These are phyloP conservation scores for Lizonia empirigonia DNA, from an alignment of 2,329 filamentous ascomycete genomes.

Conservation along the genomic window DNA sequence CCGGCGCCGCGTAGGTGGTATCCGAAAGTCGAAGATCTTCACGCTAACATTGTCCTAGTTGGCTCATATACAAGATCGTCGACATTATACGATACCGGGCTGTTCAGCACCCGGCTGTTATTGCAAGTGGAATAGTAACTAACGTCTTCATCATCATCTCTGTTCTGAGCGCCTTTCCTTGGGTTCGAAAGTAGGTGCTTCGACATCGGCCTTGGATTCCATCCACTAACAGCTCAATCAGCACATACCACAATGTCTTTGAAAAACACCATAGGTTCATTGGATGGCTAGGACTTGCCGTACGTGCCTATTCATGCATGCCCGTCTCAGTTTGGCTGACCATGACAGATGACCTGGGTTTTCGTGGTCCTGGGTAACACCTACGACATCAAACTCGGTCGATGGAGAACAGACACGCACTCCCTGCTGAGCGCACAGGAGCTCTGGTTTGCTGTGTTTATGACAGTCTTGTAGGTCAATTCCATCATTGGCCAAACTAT, in stretches of 20 bases:
- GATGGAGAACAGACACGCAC: slow-evolving; percentile 37
- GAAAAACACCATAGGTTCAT: slow-evolving; percentile 46
- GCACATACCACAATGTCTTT: slow-evolving; percentile 45
- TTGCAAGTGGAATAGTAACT: slow-evolving; percentile 42
- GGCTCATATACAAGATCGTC: slow-evolving; percentile 44
- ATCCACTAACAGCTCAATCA: slow-evolving; percentile 22
- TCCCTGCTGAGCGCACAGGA: slow-evolving; percentile 42
- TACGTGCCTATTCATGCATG: slow-evolving; percentile 17
- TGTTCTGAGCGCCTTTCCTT: slow-evolving; percentile 43
- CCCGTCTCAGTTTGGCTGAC: slow-evolving; percentile 7
- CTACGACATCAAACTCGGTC: slow-evolving; percentile 43
- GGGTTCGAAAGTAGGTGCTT: slow-evolving; percentile 40
- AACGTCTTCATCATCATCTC: slow-evolving; percentile 46
- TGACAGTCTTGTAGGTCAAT: slow-evolving; percentile 43
- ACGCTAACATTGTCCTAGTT: slow-evolving; percentile 30
- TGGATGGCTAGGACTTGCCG: slow-evolving; percentile 45
- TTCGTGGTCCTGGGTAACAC: slow-evolving; percentile 43
- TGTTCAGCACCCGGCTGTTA: slow-evolving; percentile 39
- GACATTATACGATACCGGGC: slow-evolving; percentile 43
- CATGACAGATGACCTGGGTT: slow-evolving; percentile 41
- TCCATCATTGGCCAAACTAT: not conserved
- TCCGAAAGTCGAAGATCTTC: not conserved
- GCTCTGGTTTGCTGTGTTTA: slow-evolving; percentile 45
- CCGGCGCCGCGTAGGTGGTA: slow-evolving; percentile 38
- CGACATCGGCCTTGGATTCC: slow-evolving; percentile 11